Evolutionary conservation across 306 rosid species (phyloP).

Genomic region (Prunus davidiana): DNA sequence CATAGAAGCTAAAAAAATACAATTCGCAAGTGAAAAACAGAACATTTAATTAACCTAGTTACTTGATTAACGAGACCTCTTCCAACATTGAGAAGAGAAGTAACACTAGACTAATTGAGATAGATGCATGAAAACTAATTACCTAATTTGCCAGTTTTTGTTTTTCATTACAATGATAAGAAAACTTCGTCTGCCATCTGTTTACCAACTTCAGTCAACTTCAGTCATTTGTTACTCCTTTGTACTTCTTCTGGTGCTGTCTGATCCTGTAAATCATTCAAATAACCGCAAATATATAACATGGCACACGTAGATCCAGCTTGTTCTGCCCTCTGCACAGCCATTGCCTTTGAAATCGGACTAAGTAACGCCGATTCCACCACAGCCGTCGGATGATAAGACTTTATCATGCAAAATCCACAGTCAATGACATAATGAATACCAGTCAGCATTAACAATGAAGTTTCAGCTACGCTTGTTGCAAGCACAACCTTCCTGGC

Average conservation of each 20-base stretch:
- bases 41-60: too few species aligned
- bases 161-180: neutral
- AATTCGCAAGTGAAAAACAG: too few species aligned
- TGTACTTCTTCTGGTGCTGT: slow-evolving; percentile 82
- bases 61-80: too few species aligned
- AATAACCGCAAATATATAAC: slow-evolving; percentile 59
- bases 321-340: slow-evolving; percentile 69
- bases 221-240: slow-evolving; percentile 73
- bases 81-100: too few species aligned
- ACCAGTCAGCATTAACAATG: slow-evolving; percentile 60
- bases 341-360: slow-evolving; percentile 90
- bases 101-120: too few species aligned
- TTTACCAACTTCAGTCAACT: slow-evolving; percentile 76
- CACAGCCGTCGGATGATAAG: slow-evolving; percentile 78
- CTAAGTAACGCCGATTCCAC: slow-evolving; percentile 67
- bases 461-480: slow-evolving; percentile 84
- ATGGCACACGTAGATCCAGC: slow-evolving; percentile 65
- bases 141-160: too few species aligned
- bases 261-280: slow-evolving; percentile 66
- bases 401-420: slow-evolving; percentile 70
- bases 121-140: too few species aligned
- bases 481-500: slow-evolving; percentile 84
- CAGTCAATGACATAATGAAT: slow-evolving; percentile 86
- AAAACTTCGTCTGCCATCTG: slow-evolving; percentile 66
- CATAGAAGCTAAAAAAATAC: too few species aligned